Evolutionary conservation across 1,284 basidiomycete species (phyloP).

Genomic region (Tilletiopsis washingtonensis): DNA sequence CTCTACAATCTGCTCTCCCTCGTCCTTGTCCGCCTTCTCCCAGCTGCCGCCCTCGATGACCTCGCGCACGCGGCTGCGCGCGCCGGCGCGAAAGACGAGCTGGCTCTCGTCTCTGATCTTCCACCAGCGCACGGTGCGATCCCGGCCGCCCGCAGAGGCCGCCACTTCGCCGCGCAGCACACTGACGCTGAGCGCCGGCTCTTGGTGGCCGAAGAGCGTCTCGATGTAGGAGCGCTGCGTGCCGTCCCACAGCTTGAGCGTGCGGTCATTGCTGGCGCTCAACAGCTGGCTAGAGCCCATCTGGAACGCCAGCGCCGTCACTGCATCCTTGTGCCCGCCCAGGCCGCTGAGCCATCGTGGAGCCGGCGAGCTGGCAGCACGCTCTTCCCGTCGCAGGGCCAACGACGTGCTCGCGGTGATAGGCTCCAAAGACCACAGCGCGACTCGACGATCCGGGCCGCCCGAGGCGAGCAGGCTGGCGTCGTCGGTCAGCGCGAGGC

Average conservation of each 20-base stretch:
- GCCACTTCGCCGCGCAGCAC: slow-evolving; percentile 74
- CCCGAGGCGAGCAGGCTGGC: slow-evolving; percentile 77
- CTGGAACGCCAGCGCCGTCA: slow-evolving; percentile 70
- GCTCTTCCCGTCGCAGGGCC: too few species aligned
- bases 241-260: slow-evolving; percentile 81
- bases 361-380: background rate
- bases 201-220: slow-evolving; percentile 95
- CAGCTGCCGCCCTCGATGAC: slow-evolving; percentile 64
- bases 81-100: slow-evolving; percentile 88
- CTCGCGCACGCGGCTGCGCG: slow-evolving; percentile 59
- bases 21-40: slow-evolving; percentile 54
- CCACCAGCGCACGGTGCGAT: slow-evolving; percentile 90
- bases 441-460: slow-evolving; percentile 63
- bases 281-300: slow-evolving; percentile 66
- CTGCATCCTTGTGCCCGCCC: slow-evolving; percentile 38
- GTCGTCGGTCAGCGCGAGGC: slow-evolving; percentile 75
- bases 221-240: slow-evolving; percentile 84
- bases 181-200: slow-evolving; percentile 69
- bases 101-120: slow-evolving; percentile 94
- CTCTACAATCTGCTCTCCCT: slow-evolving; percentile 55
- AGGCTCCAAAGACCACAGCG: slow-evolving; percentile 26
- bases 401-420: background rate
- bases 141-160: slow-evolving; percentile 77
- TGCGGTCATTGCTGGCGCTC: slow-evolving; percentile 80
- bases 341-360: slow-evolving; percentile 65